A percentile compares a stretch with the other conserved stretches of the same genome.
phyloP scores from a whole-genome alignment of 805 yeast species.

The Teunomyces barrocoloradensis region DNA sequence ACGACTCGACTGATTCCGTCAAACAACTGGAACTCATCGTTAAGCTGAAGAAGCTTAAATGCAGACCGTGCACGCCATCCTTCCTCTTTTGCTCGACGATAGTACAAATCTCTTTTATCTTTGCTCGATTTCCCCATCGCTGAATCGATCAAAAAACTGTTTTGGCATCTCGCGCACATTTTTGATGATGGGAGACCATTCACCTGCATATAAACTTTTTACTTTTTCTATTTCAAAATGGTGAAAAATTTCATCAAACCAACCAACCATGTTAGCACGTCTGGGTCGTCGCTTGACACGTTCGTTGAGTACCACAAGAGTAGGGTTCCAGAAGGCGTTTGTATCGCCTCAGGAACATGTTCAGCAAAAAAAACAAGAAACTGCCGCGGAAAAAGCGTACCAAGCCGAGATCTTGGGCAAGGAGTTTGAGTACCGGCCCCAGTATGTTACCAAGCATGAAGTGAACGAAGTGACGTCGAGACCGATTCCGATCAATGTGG shows the following conservation, averaged over 20 bases:
- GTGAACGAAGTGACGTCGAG: constrained; percentile 23
- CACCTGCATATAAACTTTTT: neutral
- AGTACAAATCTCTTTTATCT: constrained; percentile 90
- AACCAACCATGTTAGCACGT: neutral
- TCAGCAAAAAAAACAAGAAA: constrained; percentile 23
- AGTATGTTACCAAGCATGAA: constrained; percentile 21
- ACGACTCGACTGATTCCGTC: constrained; percentile 79
- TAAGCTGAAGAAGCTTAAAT: constrained; percentile 83
- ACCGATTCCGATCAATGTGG: constrained; percentile 84
- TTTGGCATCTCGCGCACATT: neutral
- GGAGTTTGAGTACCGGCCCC: constrained; percentile 30
- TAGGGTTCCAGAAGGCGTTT: constrained; percentile 8
- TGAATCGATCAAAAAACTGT: neutral
- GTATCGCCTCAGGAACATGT: constrained; percentile 32
- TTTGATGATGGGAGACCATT: too few relatives aligned
- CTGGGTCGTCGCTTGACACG: constrained; percentile 1
- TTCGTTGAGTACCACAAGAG: neutral
- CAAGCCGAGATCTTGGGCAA: constrained; percentile 25
- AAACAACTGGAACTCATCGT: constrained; percentile 84
- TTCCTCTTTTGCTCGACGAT: constrained; percentile 92
- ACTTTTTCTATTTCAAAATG: neutral
- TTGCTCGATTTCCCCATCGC: constrained; percentile 91
- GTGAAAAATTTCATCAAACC: neutral
- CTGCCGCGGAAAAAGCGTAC: constrained; percentile 25
- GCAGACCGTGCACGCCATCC: constrained; percentile 99